Percentiles rank a stretch among this genome's conserved stretches.
Evolutionary conservation across 805 yeast genomes (phyloP).

Genomic region (Priceomyces castillae): DNA sequence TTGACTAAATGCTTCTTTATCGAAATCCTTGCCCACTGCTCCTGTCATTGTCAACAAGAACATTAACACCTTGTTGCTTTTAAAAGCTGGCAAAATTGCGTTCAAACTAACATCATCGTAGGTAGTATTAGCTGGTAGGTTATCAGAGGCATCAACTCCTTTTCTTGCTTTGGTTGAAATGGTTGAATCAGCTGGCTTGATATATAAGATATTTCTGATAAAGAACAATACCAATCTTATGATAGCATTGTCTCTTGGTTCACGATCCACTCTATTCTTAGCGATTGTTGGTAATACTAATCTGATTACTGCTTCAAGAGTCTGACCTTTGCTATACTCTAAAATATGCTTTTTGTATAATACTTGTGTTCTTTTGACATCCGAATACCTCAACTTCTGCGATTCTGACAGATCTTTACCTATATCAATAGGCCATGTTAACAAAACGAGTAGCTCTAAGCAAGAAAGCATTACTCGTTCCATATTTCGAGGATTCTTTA

Average conservation of each 20-base stretch:
- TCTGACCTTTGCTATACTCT: slow-evolving; percentile 54
- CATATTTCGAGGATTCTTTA: slow-evolving; percentile 28
- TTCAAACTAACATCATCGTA: slow-evolving; percentile 67
- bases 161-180: slow-evolving; percentile 43
- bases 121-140: slow-evolving; percentile 56
- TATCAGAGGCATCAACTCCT: slow-evolving; percentile 27
- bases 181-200: slow-evolving; percentile 65
- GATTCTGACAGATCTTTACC: slow-evolving; percentile 53
- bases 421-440: slow-evolving; percentile 84
- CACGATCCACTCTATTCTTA: slow-evolving; percentile 52
- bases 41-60: slow-evolving; percentile 71
- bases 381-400: slow-evolving; percentile 56
- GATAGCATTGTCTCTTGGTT: slow-evolving; percentile 67
- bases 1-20: slow-evolving; percentile 55
- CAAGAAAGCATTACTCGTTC: slow-evolving; percentile 69
- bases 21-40: slow-evolving; percentile 62
- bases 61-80: slow-evolving; percentile 68
- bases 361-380: slow-evolving; percentile 64
- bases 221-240: slow-evolving; percentile 69
- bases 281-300: slow-evolving; percentile 62
- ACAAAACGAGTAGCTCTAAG: slow-evolving; percentile 74
- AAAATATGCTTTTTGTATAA: slow-evolving; percentile 69
- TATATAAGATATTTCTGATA: slow-evolving; percentile 72
- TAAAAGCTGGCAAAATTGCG: slow-evolving; percentile 55
- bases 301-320: slow-evolving; percentile 66